Conservation (phyloP, 495 filamentous ascomycete genomes). For the Barbatosphaeria neglecta region DNA sequence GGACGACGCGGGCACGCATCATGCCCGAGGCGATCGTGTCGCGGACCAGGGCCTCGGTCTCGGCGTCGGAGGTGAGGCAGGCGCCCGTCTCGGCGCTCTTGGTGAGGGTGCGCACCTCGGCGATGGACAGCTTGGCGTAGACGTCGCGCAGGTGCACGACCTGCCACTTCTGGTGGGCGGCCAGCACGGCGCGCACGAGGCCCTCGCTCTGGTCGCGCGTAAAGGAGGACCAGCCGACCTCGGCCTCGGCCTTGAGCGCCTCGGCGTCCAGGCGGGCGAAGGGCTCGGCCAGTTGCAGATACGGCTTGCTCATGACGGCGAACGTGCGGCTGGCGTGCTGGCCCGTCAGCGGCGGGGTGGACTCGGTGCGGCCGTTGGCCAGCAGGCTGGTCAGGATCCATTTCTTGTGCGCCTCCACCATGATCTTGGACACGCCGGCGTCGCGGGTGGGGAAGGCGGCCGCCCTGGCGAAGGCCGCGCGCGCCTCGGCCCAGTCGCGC, state of each 20-base stretch:
- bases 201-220: conserved; percentile 37
- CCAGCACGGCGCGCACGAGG: conserved; percentile 34
- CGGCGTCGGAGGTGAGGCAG: conserved; percentile 37
- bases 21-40: conserved; percentile 47
- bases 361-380: conserved; percentile 49
- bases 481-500: conserved; percentile 60
- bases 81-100: conserved; percentile 35
- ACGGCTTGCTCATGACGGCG: conserved; percentile 52
- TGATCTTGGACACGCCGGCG: conserved; percentile 54
- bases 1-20: conserved; percentile 42
- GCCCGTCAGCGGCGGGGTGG: conserved; percentile 24
- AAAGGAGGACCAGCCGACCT: conserved; percentile 47
- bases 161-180: conserved; percentile 38
- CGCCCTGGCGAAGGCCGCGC: conserved; percentile 56
- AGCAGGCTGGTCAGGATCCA: conserved; percentile 75
- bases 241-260: conserved; percentile 46
- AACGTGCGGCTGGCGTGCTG: conserved; percentile 43
- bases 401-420: conserved; percentile 88
- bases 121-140: conserved; percentile 40
- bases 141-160: conserved; percentile 30
- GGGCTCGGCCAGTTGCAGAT: conserved; percentile 52
- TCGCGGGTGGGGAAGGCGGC: conserved; percentile 51
- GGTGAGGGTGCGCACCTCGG: conserved; percentile 35
- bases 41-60: conserved; percentile 31
- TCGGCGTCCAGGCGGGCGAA: conserved; percentile 51